These are phyloP conservation scores for Camillea tinctor DNA, from an alignment of 2,329 filamentous ascomycete species.

Conservation along the genomic window DNA sequence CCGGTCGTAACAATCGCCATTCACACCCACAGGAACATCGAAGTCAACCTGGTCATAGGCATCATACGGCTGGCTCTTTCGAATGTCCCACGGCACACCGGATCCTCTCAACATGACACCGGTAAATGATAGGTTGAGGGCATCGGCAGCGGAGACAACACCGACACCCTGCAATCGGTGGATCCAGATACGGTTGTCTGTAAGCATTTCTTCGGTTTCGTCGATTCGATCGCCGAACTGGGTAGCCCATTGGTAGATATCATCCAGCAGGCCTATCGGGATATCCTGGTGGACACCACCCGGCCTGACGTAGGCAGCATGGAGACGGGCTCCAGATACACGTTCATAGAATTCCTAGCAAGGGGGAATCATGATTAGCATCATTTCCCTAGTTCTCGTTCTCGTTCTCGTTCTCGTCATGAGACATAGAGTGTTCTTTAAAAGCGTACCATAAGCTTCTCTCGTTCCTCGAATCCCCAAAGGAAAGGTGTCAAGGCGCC, in stretches of 20 bases:
- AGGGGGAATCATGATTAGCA: slow-evolving; percentile 6
- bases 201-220: slow-evolving; percentile 97
- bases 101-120: slow-evolving; percentile 98
- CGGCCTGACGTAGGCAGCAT: slow-evolving; percentile 94
- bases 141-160: slow-evolving; percentile 86
- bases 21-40: slow-evolving; percentile 92
- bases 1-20: slow-evolving; percentile 98
- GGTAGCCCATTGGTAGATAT: slow-evolving; percentile 99
- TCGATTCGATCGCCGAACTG: slow-evolving; percentile 98
- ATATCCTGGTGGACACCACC: slow-evolving; percentile 96
- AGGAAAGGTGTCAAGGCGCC: slow-evolving; percentile 96
- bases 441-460: slow-evolving; percentile 94
- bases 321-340: slow-evolving; percentile 95
- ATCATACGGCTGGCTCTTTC: slow-evolving; percentile 96
- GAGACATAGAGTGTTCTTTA: too few species aligned
- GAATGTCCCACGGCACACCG: slow-evolving; percentile 92
- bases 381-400: neutral
- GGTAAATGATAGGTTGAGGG: slow-evolving; percentile 94
- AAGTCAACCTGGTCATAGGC: slow-evolving; percentile 98
- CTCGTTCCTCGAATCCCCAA: slow-evolving; percentile 99
- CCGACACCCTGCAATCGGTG: slow-evolving; percentile 87
- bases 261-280: slow-evolving; percentile 88
- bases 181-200: slow-evolving; percentile 99
- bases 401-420: neutral
- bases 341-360: slow-evolving; percentile 97